Base-by-base conservation (phyloP, 148 eudicot genomes). In the Tetragonia tetragonoides region DNA sequence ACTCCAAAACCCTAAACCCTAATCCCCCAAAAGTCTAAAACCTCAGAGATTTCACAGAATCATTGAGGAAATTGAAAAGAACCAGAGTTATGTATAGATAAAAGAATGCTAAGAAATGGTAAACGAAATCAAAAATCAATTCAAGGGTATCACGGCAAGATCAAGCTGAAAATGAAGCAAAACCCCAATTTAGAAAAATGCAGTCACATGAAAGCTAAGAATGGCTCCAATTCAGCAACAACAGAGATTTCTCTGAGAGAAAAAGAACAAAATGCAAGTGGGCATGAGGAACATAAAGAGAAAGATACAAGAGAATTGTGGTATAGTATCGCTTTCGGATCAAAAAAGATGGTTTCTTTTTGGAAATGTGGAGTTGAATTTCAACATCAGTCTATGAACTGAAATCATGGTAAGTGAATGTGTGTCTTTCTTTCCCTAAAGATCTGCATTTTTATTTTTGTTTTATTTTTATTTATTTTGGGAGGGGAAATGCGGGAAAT, bases 151-250 rank as follows among this genome's bases (percentile, higher is more conserved):
- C 9, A 69, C 20, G 83, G 75, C 74, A 60, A 74, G 68, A 12
- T 60, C 15, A 68, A 46, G 44, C 72, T n/a, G 66, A 46, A 73
- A 75, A 3, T 7, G 20, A 62, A 63, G 10, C 42, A 75, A 9
- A 75, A 12, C 1, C 23, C 68, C 68, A 74, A 42, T 41, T 6
- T 38, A 66, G 21, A 42, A 59, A 46, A 17, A 46, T 59, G 24
- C 51, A 80, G 64, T 75, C 83, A 68, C 83, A 79, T 80, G 83
- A 80, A 80, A 80, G 83, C 64, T 41, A 80, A 80, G 83, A 16
- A 80, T 80, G 83, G 62, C 57, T 57, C 67, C 34, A 49, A 10
- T 49, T 49, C 53, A 49, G 7, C 53, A 49, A 49, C 53, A 49
- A 14, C 12, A 2, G 12, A 49, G 10, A 49, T 49, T 49, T 49